Evolutionary conservation across 139 green algal species (phyloP), one percentile per base, ranked within the genome.

Genomic region (Protoeuglena noctilucae): DNA sequence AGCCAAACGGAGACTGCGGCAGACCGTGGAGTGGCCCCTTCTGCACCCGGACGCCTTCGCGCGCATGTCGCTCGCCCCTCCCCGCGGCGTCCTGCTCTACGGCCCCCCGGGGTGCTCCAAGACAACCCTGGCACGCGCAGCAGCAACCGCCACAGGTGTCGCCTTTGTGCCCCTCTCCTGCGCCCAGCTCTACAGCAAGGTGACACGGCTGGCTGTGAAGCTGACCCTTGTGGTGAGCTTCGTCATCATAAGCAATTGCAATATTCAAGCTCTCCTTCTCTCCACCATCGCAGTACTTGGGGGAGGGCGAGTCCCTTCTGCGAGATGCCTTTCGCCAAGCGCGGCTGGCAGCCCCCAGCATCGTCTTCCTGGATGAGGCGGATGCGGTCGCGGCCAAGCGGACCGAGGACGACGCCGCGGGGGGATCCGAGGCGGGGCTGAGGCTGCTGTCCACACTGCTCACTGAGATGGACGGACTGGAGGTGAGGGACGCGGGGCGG

Each of bases 361-460:
- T 95, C 47, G 18, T 95, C 1, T 86, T 95, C 34, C 57, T 95
- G 23, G 86, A 95, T 59, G 86, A 95, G 62, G 50, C 88, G 2
- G 85, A 93, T n/a, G 67, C 73, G 0, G 28, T 93, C 7, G 80
- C 76, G 49, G 73, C 75, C 31, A 56, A 65, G 63, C 56, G 25
- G 48, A 50, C 25, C 43, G 43, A 50, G 5, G 12, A 18, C 14
- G 9, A 28, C 14, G 43, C n/a, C 25, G 26, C 26, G 55, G 66
- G 2, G 57, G 52, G 40, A 63, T 63, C 40, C 49, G 57, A 29
- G 48, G 31, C 22, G 50, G 50, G 1, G 60, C 53, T 28, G 51
- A 45, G 82, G 19, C 64, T 93, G 50, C 71, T 93, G 45, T 73
- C 80, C 16, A 75, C 76, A 0, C 62, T 93, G 54, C 78, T 93